These are phyloP conservation scores for Daldinia grandis DNA, from an alignment of 495 filamentous ascomycete species.

Conservation along the genomic window DNA sequence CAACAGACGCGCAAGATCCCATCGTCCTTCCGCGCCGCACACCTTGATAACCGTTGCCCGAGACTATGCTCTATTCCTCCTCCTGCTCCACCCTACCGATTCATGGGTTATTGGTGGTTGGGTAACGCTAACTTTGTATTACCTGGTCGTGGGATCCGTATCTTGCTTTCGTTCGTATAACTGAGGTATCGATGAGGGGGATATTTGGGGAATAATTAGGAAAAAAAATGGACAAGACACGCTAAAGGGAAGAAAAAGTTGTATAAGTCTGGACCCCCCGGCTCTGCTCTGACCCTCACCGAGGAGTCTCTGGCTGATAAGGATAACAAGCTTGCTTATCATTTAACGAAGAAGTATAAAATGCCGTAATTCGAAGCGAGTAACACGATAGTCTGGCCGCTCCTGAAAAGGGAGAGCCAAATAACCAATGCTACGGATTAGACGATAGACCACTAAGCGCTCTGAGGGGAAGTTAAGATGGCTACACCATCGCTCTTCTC, in stretches of 20 bases:
- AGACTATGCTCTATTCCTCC: background rate
- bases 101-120: background rate
- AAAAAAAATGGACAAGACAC: conserved; percentile 12
- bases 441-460: conserved; percentile 43
- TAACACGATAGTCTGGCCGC: background rate
- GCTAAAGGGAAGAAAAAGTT: conserved; percentile 26
- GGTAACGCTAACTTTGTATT: background rate
- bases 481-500: conserved; percentile 46
- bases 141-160: conserved; percentile 28
- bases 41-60: background rate
- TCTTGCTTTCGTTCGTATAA: conserved; percentile 33
- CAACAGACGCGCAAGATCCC: background rate
- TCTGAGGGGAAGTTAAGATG: conserved; percentile 46
- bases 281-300: background rate
- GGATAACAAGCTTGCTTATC: background rate
- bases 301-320: background rate
- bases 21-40: background rate
- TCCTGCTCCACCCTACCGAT: background rate
- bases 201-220: conserved; percentile 29
- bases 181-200: conserved; percentile 32
- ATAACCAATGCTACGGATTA: background rate
- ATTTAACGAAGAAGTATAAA: background rate
- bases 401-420: background rate
- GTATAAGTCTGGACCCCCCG: background rate
- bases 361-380: background rate